These are phyloP conservation scores for Ganoderma lucidum DNA, from an alignment of 1,284 basidiomycete species.

Conservation along the genomic window DNA sequence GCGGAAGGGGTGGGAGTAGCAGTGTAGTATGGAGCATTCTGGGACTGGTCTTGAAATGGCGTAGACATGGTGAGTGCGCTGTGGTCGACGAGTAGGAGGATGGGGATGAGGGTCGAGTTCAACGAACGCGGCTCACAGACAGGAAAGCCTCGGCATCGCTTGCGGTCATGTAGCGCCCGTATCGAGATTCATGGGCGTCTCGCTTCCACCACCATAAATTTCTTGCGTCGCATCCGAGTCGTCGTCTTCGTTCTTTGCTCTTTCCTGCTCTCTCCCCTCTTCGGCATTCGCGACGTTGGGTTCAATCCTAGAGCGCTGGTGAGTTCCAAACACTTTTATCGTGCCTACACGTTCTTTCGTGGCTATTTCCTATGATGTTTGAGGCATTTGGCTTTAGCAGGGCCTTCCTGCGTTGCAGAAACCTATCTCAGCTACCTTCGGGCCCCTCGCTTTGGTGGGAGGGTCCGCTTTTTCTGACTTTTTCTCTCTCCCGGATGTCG, in stretches of 20 bases:
- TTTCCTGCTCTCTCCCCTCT: background rate
- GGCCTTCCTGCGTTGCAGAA: constrained; percentile 62
- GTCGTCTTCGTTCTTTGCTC: background rate
- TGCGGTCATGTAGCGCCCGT: constrained; percentile 11
- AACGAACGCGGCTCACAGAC: background rate
- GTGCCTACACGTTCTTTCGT: constrained; percentile 5
- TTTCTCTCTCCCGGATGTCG: background rate
- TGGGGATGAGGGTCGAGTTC: constrained; percentile 6
- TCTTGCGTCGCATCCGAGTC: background rate
- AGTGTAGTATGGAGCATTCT: constrained; percentile 33
- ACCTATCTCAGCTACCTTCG: constrained; percentile 71
- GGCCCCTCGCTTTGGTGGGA: constrained; percentile 52
- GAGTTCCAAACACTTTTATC: background rate
- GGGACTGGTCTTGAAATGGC: constrained; percentile 34
- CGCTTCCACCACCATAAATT: constrained; percentile 21
- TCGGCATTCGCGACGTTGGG: background rate
- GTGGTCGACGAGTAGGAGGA: constrained; percentile 3
- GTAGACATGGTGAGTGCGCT: constrained; percentile 32
- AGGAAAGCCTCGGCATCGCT: background rate
- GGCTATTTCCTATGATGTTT: constrained; percentile 70
- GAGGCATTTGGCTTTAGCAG: constrained; percentile 93
- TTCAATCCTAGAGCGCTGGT: background rate
- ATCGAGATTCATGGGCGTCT: constrained; percentile 26
- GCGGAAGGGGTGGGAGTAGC: constrained; percentile 32
- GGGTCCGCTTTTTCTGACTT: constrained; percentile 46